These are phyloP conservation scores for Grosmannia clavigera DNA, from an alignment of 2,329 filamentous ascomycete species.

Conservation along the genomic window DNA sequence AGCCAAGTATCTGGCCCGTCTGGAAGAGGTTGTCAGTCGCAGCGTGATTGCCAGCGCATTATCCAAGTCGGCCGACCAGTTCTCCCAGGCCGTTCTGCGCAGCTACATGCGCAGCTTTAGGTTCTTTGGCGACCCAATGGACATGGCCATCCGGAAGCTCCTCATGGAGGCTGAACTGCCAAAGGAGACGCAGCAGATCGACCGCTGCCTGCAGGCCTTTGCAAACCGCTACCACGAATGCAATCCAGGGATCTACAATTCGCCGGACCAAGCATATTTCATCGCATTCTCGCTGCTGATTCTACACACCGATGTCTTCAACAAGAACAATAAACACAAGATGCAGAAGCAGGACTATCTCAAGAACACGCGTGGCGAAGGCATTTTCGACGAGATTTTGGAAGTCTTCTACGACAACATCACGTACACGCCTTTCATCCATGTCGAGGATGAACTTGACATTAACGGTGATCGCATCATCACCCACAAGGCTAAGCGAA, in stretches of 20 bases:
- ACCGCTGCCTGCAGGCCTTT: slow-evolving; percentile 85
- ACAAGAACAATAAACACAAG: slow-evolving; percentile 98
- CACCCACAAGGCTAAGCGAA: slow-evolving; percentile 59
- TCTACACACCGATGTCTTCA: slow-evolving; percentile 97
- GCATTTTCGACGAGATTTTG: slow-evolving; percentile 84
- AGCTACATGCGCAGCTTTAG: slow-evolving; percentile 93
- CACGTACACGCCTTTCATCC: slow-evolving; percentile 94
- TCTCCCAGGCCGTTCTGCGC: slow-evolving; percentile 69
- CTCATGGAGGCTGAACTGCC: slow-evolving; percentile 94
- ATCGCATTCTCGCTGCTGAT: slow-evolving; percentile 95
- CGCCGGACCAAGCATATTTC: slow-evolving; percentile 92
- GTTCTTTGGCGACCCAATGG: slow-evolving; percentile 94
- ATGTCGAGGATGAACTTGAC: slow-evolving; percentile 85
- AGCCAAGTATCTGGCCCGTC: slow-evolving; percentile 71
- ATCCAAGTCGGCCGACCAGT: slow-evolving; percentile 75
- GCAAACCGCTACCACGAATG: slow-evolving; percentile 96
- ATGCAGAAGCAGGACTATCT: slow-evolving; percentile 96
- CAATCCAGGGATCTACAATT: slow-evolving; percentile 88
- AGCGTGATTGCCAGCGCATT: slow-evolving; percentile 75
- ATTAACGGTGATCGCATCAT: slow-evolving; percentile 62
- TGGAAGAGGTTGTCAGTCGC: slow-evolving; percentile 69
- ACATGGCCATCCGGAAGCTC: slow-evolving; percentile 92
- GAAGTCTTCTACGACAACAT: slow-evolving; percentile 99
- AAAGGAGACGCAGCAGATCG: slow-evolving; percentile 96
- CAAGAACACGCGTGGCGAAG: slow-evolving; percentile 85